Percentiles rank a stretch among this genome's conserved stretches.
Conservation (phyloP, 2,329 filamentous ascomycete genomes). For the Colletotrichum liaoningense region DNA sequence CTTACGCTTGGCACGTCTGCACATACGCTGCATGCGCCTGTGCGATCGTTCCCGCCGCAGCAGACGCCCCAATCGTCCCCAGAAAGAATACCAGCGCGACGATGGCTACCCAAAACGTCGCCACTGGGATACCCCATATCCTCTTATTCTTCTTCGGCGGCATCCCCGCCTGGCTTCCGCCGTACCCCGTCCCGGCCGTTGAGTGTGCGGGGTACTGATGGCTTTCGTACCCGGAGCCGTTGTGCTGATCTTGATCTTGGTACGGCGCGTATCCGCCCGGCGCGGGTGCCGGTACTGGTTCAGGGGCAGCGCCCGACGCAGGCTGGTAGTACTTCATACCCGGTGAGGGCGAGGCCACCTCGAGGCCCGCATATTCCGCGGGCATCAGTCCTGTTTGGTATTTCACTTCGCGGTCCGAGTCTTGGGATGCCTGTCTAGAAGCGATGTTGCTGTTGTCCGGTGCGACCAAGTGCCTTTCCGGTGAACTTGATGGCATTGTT, state of each 20-base stretch:
- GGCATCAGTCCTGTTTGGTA: conserved; percentile 15
- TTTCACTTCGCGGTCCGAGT: conserved; percentile 2
- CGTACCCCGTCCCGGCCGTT: not conserved
- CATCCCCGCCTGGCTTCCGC: not conserved
- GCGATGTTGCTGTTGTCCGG: not conserved
- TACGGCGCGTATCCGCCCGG: conserved; percentile 35
- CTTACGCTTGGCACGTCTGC: conserved; percentile 10
- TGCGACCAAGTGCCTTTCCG: not conserved
- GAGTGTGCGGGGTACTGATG: conserved; percentile 7
- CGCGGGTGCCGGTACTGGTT: conserved; percentile 18
- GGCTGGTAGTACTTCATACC: conserved; percentile 54
- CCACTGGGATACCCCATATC: conserved; percentile 18
- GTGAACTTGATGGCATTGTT: not conserved
- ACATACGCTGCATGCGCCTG: conserved; percentile 17
- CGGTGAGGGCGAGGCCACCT: conserved; percentile 40
- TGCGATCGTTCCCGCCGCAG: conserved; percentile 24
- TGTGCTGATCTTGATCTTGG: conserved; percentile 19
- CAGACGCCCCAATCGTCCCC: conserved; percentile 28
- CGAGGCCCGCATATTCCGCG: conserved; percentile 14
- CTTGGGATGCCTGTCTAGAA: not conserved
- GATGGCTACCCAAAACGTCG: conserved; percentile 24
- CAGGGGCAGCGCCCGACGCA: conserved; percentile 44
- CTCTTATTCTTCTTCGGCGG: conserved; percentile 8
- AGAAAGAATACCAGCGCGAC: conserved; percentile 20
- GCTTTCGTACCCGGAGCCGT: not conserved